Percentiles rank a stretch among this genome's conserved stretches.
These are phyloP conservation scores for Platanthera guangdongensis DNA, from an alignment of 106 monocot genomes.

Conservation along the genomic window DNA sequence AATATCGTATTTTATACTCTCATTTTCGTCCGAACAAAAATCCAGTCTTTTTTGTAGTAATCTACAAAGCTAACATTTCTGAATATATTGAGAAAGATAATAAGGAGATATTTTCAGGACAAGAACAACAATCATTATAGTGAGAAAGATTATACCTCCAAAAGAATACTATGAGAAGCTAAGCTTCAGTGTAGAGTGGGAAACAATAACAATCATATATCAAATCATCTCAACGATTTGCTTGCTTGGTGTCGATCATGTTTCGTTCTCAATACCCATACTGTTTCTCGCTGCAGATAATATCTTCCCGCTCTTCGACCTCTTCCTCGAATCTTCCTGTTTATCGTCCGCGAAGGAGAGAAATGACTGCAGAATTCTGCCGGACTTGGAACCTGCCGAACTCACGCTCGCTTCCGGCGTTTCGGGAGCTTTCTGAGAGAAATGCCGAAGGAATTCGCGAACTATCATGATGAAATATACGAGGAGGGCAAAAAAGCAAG, in stretches of 20 bases:
- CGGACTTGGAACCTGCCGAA: constrained; percentile 5
- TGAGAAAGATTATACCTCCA: no score
- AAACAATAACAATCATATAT: neutral
- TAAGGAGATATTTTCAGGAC: no score
- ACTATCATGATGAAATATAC: constrained; percentile 38
- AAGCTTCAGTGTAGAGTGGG: no score
- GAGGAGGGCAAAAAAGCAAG: constrained; percentile 49
- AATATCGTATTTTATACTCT: no score
- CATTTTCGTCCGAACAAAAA: no score
- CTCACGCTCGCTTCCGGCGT: constrained; percentile 17
- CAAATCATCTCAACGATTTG: neutral
- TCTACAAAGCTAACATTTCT: no score
- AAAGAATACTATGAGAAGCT: no score
- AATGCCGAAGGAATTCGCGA: constrained; percentile 31
- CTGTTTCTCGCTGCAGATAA: neutral
- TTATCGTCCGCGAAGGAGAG: constrained; percentile 50
- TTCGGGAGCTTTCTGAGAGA: constrained; percentile 3
- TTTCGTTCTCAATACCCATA: constrained; percentile 15
- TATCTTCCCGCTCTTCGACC: constrained; percentile 13
- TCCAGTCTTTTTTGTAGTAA: no score
- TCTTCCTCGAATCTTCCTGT: constrained; percentile 22
- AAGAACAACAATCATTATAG: no score
- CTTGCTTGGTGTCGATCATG: neutral
- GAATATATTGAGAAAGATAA: no score
- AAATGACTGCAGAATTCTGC: constrained; percentile 24